A percentile compares a stretch with the other conserved stretches of the same genome.
These are phyloP conservation scores for Sonneratia caseolaris DNA, from an alignment of 345 rosid genomes.

Conservation along the genomic window DNA sequence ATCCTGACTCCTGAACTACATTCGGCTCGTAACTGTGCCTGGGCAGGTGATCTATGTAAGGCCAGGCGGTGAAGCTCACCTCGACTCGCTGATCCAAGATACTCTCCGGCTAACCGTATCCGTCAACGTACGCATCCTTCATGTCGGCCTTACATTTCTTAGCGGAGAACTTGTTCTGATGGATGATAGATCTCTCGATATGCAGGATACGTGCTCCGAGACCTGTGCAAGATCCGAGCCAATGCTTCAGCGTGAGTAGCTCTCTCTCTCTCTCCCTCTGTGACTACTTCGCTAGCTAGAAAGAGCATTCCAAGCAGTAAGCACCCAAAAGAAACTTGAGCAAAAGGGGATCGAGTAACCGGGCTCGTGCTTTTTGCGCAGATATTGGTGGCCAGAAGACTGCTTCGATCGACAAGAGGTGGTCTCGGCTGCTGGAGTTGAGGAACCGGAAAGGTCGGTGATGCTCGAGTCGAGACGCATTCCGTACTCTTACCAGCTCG, in stretches of 20 bases:
- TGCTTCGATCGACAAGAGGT: conserved; percentile 60
- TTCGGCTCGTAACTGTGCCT: background rate
- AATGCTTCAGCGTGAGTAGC: conserved; percentile 33
- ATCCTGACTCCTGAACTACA: too few relatives aligned
- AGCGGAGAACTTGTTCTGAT: too few relatives aligned
- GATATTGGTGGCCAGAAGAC: conserved; percentile 38
- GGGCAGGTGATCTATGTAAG: conserved; percentile 78
- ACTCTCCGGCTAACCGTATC: conserved; percentile 51
- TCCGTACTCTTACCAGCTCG: background rate
- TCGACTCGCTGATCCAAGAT: conserved; percentile 69
- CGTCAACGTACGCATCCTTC: conserved; percentile 26
- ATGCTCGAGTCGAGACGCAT: background rate
- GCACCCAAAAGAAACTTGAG: background rate
- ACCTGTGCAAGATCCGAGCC: conserved; percentile 60
- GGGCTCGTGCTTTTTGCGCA: conserved; percentile 14
- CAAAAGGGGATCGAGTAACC: background rate
- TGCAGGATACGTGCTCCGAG: conserved; percentile 71
- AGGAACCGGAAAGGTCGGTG: conserved; percentile 20
- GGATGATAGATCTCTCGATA: background rate
- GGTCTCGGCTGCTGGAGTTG: conserved; percentile 70
- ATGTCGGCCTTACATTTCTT: too few relatives aligned
- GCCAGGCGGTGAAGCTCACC: conserved; percentile 65
- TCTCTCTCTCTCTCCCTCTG: too few relatives aligned
- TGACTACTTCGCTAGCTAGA: background rate
- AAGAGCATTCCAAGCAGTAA: too few relatives aligned